phyloP scores from a whole-genome alignment of 2,329 filamentous ascomycete genomes.

The Diaporthe vexans region DNA sequence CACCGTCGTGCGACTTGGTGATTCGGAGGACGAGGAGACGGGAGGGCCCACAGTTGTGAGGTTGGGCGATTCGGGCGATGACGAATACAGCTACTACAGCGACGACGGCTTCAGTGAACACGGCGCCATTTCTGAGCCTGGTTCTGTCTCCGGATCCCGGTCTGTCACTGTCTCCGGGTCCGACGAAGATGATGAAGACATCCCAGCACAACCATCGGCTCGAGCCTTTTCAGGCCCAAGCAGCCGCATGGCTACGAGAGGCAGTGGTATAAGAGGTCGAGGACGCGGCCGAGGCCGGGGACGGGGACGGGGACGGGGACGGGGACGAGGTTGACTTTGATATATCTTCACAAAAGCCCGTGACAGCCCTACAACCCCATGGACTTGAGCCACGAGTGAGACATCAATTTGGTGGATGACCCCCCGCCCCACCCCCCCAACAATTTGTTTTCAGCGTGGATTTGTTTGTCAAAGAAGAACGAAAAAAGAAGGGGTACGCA shows the following conservation, averaged over 20 bases:
- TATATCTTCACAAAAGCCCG: neutral
- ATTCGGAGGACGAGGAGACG: slow-evolving; percentile 45
- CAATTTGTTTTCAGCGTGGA: neutral
- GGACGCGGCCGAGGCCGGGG: slow-evolving; percentile 31
- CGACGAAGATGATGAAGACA: slow-evolving; percentile 42
- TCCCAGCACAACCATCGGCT: slow-evolving; percentile 26
- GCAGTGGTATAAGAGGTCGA: slow-evolving; percentile 36
- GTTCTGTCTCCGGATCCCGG: neutral
- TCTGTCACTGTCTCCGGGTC: neutral
- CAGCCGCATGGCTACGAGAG: slow-evolving; percentile 29
- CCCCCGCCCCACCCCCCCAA: neutral
- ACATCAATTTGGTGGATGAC: neutral
- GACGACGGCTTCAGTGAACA: slow-evolving; percentile 36
- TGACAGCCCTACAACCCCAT: neutral
- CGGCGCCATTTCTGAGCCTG: slow-evolving; percentile 24
- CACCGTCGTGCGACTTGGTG: slow-evolving; percentile 52
- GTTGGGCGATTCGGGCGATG: slow-evolving; percentile 47
- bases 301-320: slow-evolving; percentile 28
- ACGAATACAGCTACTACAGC: slow-evolving; percentile 40
- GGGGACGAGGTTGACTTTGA: slow-evolving; percentile 41
- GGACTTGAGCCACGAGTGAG: neutral
- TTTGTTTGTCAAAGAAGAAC: neutral
- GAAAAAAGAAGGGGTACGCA: neutral
- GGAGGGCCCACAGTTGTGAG: slow-evolving; percentile 52
- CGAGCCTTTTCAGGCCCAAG: slow-evolving; percentile 43